Evolutionary conservation across 257 asterid genomes (phyloP).

Genomic region (Eucommia ulmoides): DNA sequence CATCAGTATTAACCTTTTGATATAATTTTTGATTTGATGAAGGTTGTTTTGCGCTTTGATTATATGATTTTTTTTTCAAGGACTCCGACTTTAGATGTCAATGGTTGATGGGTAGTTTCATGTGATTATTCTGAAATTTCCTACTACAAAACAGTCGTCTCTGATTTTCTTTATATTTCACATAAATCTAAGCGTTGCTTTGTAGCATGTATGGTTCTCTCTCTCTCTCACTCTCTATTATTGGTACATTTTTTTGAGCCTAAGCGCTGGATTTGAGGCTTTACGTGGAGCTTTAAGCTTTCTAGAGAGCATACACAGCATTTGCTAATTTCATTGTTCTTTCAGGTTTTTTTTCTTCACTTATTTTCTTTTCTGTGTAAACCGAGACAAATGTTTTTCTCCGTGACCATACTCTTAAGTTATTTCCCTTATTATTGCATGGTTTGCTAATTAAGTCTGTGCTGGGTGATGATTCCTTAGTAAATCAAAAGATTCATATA

Average conservation of each 20-base stretch:
- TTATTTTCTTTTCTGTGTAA: not conserved
- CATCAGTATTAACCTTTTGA: too few species aligned
- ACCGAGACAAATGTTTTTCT: not conserved
- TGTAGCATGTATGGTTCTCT: not conserved
- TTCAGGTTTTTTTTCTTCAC: not conserved
- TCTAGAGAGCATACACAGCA: not conserved
- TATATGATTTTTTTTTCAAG: not conserved
- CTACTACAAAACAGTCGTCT: constrained; percentile 11
- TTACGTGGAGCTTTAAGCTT: too few species aligned
- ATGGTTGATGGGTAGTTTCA: constrained; percentile 31
- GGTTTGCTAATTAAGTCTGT: constrained; percentile 6
- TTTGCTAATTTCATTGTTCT: not conserved
- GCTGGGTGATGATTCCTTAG: not conserved
- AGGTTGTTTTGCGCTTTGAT: not conserved
- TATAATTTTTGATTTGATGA: not conserved
- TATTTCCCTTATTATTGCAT: too few species aligned
- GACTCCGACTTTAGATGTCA: not conserved
- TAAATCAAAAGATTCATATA: too few species aligned
- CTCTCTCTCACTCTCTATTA: not conserved
- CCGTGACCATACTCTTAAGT: not conserved
- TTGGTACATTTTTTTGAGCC: too few species aligned
- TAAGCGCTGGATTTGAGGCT: too few species aligned
- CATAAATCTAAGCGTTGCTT: constrained; percentile 20
- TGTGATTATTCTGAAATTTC: constrained; percentile 14
- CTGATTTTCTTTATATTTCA: constrained; percentile 18